Evolutionary conservation across 305 asterid species (phyloP), one percentile per base, ranked within the genome.

Genomic region (Fraxinus albicans): DNA sequence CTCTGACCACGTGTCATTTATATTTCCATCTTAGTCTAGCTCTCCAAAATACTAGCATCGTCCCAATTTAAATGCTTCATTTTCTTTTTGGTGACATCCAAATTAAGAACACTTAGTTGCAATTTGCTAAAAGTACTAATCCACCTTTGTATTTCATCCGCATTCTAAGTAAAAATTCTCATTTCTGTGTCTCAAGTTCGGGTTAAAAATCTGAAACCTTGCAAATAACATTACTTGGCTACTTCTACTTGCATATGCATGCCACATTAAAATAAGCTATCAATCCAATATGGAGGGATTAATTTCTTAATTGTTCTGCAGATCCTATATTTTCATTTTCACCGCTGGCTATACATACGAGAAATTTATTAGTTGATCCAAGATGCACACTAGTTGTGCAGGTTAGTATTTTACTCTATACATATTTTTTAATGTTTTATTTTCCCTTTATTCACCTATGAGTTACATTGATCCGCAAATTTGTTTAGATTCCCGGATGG

Each of bases 321-420:
- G 98, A 95, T 90, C 99, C 99, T 60, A 90, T 96, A 84, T 93
- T 95, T 89, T 95, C 97, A 1, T 93, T 96, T 82, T 96, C 99
- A 2, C 98, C 98, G 2, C 83, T 96, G 94, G 99, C 98, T 86
- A 96, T 96, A 86, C 99, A 96, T 90, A 96, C 99, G 29, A 93
- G 98, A 81, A 96, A 96, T 91, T 86, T 96, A 92, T 90, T 95
- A 83, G 97, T 95, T 76, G 92, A 96, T 82, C 98, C 99, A 79
- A 92, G 90, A 78, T 96, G 98, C 93, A 89, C 98, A 8, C 87
- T 93, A 63, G 97, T 93, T 72, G 98, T 96, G 81, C 99, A 96
- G 97, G 99, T 95, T 84, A 79, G 93, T 80, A 65, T 72, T 82
- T 50, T 77, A 13, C 21, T 6, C 23, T 4, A 8, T 27, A 69